Percentiles rank a stretch among this genome's conserved stretches.
phyloP scores from a whole-genome alignment of 2,329 filamentous ascomycete genomes.

The Cladophialophora carrionii region DNA sequence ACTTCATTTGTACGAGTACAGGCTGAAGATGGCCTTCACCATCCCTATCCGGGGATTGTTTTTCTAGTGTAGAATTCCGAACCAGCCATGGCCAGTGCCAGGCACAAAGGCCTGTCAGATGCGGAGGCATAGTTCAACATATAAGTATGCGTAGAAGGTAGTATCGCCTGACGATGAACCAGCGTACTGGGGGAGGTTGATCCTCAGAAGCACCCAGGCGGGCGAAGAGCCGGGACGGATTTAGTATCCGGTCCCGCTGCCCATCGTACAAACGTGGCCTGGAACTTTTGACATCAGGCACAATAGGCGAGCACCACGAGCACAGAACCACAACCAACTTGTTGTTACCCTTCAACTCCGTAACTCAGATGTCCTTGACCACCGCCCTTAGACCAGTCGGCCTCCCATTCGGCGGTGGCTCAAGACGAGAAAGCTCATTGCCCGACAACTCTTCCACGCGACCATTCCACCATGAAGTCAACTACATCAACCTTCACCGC shows the following conservation, averaged over 20 bases:
- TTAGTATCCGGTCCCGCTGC: background rate
- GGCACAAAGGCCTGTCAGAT: too few species aligned
- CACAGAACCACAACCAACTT: background rate
- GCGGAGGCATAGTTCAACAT: too few species aligned
- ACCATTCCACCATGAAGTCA: conserved; percentile 35
- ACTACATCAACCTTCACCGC: conserved; percentile 48
- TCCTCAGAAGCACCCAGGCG: too few species aligned
- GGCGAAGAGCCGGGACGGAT: background rate
- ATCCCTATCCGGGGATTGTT: too few species aligned
- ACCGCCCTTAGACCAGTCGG: conserved; percentile 28
- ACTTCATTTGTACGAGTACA: too few species aligned
- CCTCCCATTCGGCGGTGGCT: conserved; percentile 26
- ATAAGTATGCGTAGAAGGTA: too few species aligned
- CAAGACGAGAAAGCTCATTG: conserved; percentile 17
- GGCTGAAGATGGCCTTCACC: too few species aligned
- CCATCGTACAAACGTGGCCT: background rate
- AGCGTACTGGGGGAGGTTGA: too few species aligned
- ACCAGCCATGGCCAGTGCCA: too few species aligned
- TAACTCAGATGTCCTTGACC: conserved; percentile 29
- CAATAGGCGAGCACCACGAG: background rate
- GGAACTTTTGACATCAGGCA: background rate
- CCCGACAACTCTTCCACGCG: conserved; percentile 16
- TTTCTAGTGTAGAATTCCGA: too few species aligned
- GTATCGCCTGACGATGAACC: too few species aligned
- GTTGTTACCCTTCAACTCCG: background rate